These are phyloP conservation scores for Penicillium freii DNA, from an alignment of 2,329 filamentous ascomycete genomes.

Conservation along the genomic window DNA sequence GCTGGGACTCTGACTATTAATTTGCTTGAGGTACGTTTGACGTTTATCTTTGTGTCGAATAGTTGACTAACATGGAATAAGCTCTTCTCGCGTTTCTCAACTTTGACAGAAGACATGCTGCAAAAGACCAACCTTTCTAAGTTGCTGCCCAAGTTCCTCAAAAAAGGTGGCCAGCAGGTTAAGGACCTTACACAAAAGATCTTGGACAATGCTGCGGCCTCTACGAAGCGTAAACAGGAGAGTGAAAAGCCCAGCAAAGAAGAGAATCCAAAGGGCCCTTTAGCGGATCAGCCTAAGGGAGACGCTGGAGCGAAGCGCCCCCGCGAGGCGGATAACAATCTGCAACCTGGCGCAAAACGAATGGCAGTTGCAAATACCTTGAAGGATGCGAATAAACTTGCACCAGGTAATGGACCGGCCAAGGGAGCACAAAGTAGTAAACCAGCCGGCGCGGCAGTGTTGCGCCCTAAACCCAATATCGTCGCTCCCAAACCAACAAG, in stretches of 20 bases:
- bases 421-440: slow-evolving; percentile 37
- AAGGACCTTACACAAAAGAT: slow-evolving; percentile 57
- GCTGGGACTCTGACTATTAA: slow-evolving; percentile 45
- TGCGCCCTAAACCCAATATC: slow-evolving; percentile 41
- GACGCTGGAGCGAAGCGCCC: slow-evolving; percentile 38
- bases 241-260: slow-evolving; percentile 40
- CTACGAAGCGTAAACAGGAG: slow-evolving; percentile 46
- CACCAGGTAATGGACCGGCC: slow-evolving; percentile 20
- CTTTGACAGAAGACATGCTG: slow-evolving; percentile 57
- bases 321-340: slow-evolving; percentile 40
- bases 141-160: slow-evolving; percentile 56
- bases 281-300: slow-evolving; percentile 16
- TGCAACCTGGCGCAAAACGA: slow-evolving; percentile 39
- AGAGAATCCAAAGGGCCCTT: slow-evolving; percentile 26
- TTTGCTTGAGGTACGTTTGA: slow-evolving; percentile 46
- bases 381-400: slow-evolving; percentile 31
- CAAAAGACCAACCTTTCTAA: slow-evolving; percentile 61
- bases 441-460: slow-evolving; percentile 22
- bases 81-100: slow-evolving; percentile 56
- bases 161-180: slow-evolving; percentile 57
- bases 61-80: slow-evolving; percentile 33
- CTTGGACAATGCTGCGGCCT: slow-evolving; percentile 48
- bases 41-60: not conserved
- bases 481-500: slow-evolving; percentile 45
- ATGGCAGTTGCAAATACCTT: slow-evolving; percentile 35